phyloP scores from a whole-genome alignment of 129 eudicot species.

The Pulicaria dysenterica region DNA sequence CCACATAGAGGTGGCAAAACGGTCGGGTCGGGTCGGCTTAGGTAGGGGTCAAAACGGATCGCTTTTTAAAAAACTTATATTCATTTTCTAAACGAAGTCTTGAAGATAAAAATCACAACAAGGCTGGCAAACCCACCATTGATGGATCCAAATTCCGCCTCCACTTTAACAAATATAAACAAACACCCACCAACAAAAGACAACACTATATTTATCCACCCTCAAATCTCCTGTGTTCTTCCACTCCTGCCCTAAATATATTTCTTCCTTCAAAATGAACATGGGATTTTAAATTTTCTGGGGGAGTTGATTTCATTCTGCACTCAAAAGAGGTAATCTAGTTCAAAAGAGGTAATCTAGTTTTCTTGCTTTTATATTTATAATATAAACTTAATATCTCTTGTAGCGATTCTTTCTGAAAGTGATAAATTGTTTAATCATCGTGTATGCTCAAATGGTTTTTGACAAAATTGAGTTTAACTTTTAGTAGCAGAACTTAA shows the following conservation, averaged over 20 bases:
- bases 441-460: neutral
- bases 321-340: slow-evolving; percentile 4
- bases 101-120: too few species aligned
- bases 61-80: too few species aligned
- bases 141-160: too few species aligned
- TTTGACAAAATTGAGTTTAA: neutral
- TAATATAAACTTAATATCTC: neutral
- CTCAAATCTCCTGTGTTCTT: slow-evolving; percentile 10
- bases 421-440: neutral
- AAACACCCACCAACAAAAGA: too few species aligned
- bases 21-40: too few species aligned
- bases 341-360: neutral
- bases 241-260: neutral
- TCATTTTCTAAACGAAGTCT: too few species aligned
- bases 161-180: too few species aligned
- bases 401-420: neutral
- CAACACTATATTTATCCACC: slow-evolving; percentile 10
- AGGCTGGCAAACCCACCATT: too few species aligned
- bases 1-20: too few species aligned
- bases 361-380: neutral
- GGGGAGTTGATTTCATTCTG: neutral
- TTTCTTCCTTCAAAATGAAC: too few species aligned
- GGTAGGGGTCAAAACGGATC: too few species aligned
- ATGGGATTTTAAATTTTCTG: neutral
- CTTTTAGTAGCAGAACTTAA: slow-evolving; percentile 5